Evolutionary conservation across 768 basidiomycete genomes (phyloP).

Genomic region (Kwoniella botswanensis): DNA sequence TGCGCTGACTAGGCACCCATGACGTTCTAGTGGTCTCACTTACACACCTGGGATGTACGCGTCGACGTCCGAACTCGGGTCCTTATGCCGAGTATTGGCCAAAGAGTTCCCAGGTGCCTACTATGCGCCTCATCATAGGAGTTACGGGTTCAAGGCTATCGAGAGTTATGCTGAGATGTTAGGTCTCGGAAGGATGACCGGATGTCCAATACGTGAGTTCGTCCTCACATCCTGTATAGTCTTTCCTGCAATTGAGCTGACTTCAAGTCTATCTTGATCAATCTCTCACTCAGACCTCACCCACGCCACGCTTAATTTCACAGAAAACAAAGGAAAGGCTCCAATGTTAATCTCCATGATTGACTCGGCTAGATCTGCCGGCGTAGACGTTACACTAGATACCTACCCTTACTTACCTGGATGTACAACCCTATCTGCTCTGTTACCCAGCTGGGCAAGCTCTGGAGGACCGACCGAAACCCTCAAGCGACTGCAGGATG

Average conservation of each 20-base stretch:
- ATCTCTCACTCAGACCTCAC: slow-evolving; percentile 43
- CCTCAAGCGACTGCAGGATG: slow-evolving; percentile 43
- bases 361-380: slow-evolving; percentile 35
- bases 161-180: slow-evolving; percentile 55
- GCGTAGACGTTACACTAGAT: slow-evolving; percentile 50
- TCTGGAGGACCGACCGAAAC: slow-evolving; percentile 47
- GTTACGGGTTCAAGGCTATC: slow-evolving; percentile 48
- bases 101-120: slow-evolving; percentile 47
- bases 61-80: slow-evolving; percentile 46
- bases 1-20: too few relatives aligned
- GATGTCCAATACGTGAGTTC: slow-evolving; percentile 51
- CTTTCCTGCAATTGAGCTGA: too few relatives aligned
- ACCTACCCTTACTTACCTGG: slow-evolving; percentile 56
- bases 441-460: slow-evolving; percentile 53
- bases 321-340: slow-evolving; percentile 51
- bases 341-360: slow-evolving; percentile 46
- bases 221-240: neutral
- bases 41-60: slow-evolving; percentile 58
- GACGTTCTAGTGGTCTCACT: slow-evolving; percentile 43
- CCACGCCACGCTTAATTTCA: slow-evolving; percentile 56
- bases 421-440: slow-evolving; percentile 50
- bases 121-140: slow-evolving; percentile 56
- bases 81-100: slow-evolving; percentile 39
- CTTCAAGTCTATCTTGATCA: too few relatives aligned
- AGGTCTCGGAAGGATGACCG: slow-evolving; percentile 40